Evolutionary conservation across 2,329 filamentous ascomycete genomes (phyloP), one percentile per base, ranked within the genome.

Genomic region (Nectriaceae sp.): DNA sequence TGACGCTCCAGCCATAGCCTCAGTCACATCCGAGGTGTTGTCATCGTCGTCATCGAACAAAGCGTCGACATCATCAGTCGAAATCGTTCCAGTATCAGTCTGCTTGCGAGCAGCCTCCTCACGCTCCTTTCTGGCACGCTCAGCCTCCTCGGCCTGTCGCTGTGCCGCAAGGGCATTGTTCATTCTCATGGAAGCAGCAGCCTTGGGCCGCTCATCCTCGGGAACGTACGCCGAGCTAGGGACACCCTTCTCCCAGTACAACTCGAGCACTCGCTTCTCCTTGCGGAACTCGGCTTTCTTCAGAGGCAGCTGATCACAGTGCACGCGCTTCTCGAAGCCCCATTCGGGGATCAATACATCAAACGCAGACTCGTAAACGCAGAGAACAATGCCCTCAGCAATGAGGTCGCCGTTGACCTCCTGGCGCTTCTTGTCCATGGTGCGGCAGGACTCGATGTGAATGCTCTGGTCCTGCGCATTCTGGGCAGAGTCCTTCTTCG

Each of bases 231-330:
- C 89, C 37, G 93, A 97, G 54, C 92, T 97, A 21, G 93, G 90
- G 6, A 97, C 91, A 40, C 94, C 94, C 82, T 97, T 99, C 84
- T 99, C 94, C 94, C 94, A 99, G 79, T 97, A 99, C 15, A 99
- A 82, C 73, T 99, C 94, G 40, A 99, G 80, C 22, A 97, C 84
- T 47, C 94, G 85, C 75, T 92, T 90, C 68, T 96, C 91, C 79
- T 97, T 97, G 71, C 95, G 86, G 74, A 94, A 99, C 68, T 99
- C 94, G n/a, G 94, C 94, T 79, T 99, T 99, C 82, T 97, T 93
- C 60, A 99, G 77, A 22, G 94, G 94, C 67, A 99, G 79, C 76
- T 99, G 94, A 66, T 99, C 94, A 68, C 94, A 99, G 74, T 99
- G 94, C 44, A 99, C 94, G 56, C 94, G 90, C 84, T 99, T 99